A percentile compares a stretch with the other conserved stretches of the same genome.
Evolutionary conservation across 345 rosid species (phyloP).

Genomic region (Citrus medica): DNA sequence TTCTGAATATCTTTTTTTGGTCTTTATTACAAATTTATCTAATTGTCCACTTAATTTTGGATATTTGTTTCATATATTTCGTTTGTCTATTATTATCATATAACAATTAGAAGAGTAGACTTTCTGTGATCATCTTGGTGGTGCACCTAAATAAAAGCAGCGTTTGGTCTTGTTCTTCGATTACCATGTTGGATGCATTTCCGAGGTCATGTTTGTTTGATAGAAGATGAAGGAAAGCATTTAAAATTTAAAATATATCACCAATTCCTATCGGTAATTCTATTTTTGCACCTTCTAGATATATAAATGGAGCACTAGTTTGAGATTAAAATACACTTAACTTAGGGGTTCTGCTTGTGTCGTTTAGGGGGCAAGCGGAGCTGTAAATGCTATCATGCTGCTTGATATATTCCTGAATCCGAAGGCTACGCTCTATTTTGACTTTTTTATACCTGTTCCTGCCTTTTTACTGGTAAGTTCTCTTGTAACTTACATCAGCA

Average conservation of each 20-base stretch:
- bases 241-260: background rate
- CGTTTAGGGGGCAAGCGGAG: constrained; percentile 84
- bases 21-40: background rate
- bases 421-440: constrained; percentile 58
- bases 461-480: constrained; percentile 75
- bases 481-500: constrained; percentile 5
- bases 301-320: background rate
- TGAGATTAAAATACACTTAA: background rate
- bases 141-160: background rate
- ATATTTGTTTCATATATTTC: background rate
- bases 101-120: background rate
- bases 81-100: background rate
- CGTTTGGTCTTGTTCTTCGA: background rate
- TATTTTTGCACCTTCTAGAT: background rate
- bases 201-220: background rate
- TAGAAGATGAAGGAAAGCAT: background rate
- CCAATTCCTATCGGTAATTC: background rate
- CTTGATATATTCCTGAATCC: constrained; percentile 85
- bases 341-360: background rate
- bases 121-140: background rate
- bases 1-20: background rate
- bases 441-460: constrained; percentile 79
- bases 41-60: background rate
- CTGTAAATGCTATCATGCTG: constrained; percentile 88
- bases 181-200: background rate